Evolutionary conservation across 805 yeast genomes (phyloP), one percentile per base, ranked within the genome.

Genomic region (Wickerhamomyces bovis): DNA sequence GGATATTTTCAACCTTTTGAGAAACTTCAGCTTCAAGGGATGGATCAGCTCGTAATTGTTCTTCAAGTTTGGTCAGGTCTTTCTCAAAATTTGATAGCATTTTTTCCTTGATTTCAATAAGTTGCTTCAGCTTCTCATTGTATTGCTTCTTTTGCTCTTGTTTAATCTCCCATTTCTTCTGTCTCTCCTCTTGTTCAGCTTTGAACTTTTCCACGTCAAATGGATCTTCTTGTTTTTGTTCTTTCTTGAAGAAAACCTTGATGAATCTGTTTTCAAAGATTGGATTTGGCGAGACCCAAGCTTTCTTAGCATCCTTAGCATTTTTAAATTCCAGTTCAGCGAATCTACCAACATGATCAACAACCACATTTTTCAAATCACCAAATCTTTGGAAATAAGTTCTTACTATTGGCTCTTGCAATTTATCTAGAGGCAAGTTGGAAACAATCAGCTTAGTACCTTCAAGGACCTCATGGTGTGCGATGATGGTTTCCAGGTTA

Each of bases 231-330:
- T 25, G 26, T 11, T 45, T 45, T 13, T 44, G 46, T 23, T 41
- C 48, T 10, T 45, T 42, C 36, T 51, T 65, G 71, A 73, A 75
- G 56, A 58, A 73, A 36, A 75, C 68, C 55, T 75, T 75, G 50
- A 75, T 68, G 49, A 74, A 73, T 44, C 80, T 67, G 62, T 75
- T 75, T 44, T 67, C 69, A 51, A 75, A 75, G 15, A 75, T 67
- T 6, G 78, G 72, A 4, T 58, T 64, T 1, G 78, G 75, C 25
- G 66, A 63, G 6, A 55, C 42, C 69, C 74, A 75, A 1, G 79
- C 80, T 7, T 53, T 61, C 10, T 55, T 58, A 3, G 80, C 79
- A 49, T 61, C 53, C 23, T 61, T 66, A 40, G 66, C 70, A 15
- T 60, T 55, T 8, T 50, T 57, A 49, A 61, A 75, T 42, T 66